These are phyloP conservation scores for Saccharum hybrid DNA, from an alignment of 202 grass and related monocot species.

Conservation along the genomic window DNA sequence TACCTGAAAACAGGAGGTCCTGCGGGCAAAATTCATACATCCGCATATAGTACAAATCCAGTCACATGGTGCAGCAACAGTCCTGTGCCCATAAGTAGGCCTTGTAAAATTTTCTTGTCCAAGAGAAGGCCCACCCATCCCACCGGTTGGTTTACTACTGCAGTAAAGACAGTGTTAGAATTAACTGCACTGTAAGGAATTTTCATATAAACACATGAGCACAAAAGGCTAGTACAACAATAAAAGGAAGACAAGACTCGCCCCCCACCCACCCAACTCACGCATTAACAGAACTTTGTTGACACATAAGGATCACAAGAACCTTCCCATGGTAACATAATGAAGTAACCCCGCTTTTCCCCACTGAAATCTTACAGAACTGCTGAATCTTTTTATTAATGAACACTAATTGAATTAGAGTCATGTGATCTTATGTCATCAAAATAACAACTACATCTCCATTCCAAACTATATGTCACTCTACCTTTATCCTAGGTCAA, in stretches of 20 bases:
- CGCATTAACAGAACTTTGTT: not conserved
- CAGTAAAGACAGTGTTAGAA: conserved; percentile 48
- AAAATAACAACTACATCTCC: not conserved
- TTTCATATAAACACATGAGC: conserved; percentile 24
- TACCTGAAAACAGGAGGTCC: conserved; percentile 97
- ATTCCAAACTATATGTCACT: not conserved
- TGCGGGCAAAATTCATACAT: conserved; percentile 97
- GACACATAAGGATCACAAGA: not conserved
- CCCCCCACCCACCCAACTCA: not conserved
- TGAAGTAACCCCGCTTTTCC: not conserved
- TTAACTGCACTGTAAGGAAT: conserved; percentile 31
- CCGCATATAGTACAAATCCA: conserved; percentile 96
- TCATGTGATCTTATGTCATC: not conserved
- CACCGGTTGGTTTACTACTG: conserved; percentile 94
- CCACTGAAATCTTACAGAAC: not conserved
- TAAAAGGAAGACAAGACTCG: not conserved
- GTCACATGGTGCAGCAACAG: conserved; percentile 69
- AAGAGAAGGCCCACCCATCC: conserved; percentile 49
- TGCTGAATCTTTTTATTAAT: not conserved
- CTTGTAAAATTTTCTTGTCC: conserved; percentile 71
- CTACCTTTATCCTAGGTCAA: not conserved
- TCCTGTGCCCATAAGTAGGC: conserved; percentile 66
- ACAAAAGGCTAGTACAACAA: conserved; percentile 28
- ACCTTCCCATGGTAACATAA: not conserved
- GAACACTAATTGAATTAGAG: not conserved